Evolutionary conservation across 2,329 filamentous ascomycete genomes (phyloP), one percentile per base, ranked within the genome.

Genomic region (Aspergillus pseudoterreus): DNA sequence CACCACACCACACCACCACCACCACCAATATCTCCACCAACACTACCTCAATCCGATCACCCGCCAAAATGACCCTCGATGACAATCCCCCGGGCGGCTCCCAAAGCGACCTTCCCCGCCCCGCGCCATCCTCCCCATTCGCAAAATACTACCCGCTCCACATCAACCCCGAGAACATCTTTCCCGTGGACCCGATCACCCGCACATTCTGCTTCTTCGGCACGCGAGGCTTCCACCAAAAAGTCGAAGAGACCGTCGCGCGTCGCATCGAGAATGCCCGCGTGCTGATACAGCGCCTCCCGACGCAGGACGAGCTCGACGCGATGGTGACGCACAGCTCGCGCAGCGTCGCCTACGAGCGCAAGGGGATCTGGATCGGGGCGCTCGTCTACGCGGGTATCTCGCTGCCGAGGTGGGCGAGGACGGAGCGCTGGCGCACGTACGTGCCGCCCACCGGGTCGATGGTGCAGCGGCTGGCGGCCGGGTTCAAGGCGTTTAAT

Each of bases 251-350:
- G 0, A 32, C 14, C 14, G 53, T 58, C 9, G 36, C 27, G 4
- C 33, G 56, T 2, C 60, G 62, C 6, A 47, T 67, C 2, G 61
- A 64, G 14, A 55, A 57, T 10, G 51, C 49, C 14, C 58, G 58
- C 17, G 52, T 62, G 15, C 9, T 64, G 4, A 51, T 64, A 1
- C 58, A 63, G 22, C 64, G 70, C 9, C 19, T 50, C 6, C 61
- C 61, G 2, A 69, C 66, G 2, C 70, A 72, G 50, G 60, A 64
- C 8, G 70, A 72, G 47, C 43, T 71, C 19, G 69, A 72, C 53
- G 63, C 62, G 17, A 57, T 69, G 33, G 59, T 65, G 17, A 51
- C 54, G n/a, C 53, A 58, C 39, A 36, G 47, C 44, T 60, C 63
- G 19, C 54, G 47, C 2, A 21, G 39, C 27, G n/a, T 64, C 1